A percentile compares a stretch with the other conserved stretches of the same genome.
phyloP scores from a whole-genome alignment of 192 early-diverging fungal genomes.

The Tieghemiomyces parasiticus region DNA sequence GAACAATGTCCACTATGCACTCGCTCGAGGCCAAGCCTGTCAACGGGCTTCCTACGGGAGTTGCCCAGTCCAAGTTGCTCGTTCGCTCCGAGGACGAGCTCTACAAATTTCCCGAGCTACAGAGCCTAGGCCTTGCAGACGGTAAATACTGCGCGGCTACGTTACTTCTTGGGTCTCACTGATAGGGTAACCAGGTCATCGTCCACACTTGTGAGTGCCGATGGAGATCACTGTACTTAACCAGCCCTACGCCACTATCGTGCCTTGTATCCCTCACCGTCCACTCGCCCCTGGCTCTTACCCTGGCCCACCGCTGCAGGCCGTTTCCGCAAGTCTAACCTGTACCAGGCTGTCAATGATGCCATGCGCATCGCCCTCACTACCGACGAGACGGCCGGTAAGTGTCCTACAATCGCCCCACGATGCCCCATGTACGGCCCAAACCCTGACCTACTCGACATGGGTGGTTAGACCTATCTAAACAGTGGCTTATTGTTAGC shows the following conservation, averaged over 20 bases:
- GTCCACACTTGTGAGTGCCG: not conserved
- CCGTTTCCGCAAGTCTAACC: constrained; percentile 81
- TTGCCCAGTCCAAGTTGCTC: constrained; percentile 66
- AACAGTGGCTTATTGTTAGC: not conserved
- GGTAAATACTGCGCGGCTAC: constrained; percentile 19
- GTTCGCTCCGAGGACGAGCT: constrained; percentile 55
- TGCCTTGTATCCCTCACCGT: not conserved
- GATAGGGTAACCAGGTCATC: too few species aligned
- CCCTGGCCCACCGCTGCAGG: constrained; percentile 14
- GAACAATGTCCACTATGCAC: constrained; percentile 4
- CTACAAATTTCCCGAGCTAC: constrained; percentile 52
- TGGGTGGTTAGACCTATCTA: not conserved
- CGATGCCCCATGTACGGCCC: not conserved
- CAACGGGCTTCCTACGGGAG: constrained; percentile 70
- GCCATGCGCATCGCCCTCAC: constrained; percentile 77
- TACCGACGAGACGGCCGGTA: constrained; percentile 73
- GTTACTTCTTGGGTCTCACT: constrained; percentile 12
- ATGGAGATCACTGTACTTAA: not conserved
- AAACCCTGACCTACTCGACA: not conserved
- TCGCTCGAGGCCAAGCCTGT: constrained; percentile 39
- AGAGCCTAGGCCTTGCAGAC: constrained; percentile 33
- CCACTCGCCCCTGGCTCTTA: not conserved
- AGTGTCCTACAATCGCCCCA: not conserved
- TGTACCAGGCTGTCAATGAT: constrained; percentile 90
- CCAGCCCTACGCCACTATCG: not conserved